Evolutionary conservation across 176 grass and related monocot genomes (phyloP).

Genomic region (barley (Hordeum vulgare)): MorexV3_pseudomolecules_assembly NC_058520.1:201496070-201496569

Average conservation of each 20-base stretch:
- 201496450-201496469: conserved; percentile 47
- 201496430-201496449: conserved; percentile 57
- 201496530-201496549: conserved; percentile 85
- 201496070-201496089: background rate
- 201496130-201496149: background rate
- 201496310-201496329: background rate
- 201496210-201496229: background rate
- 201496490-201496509: conserved; percentile 92
- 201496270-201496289: background rate
- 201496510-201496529: conserved; percentile 87
- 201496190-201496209: conserved; percentile 6
- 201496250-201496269: background rate
- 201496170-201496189: background rate
- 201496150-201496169: background rate
- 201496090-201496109: background rate
- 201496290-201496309: background rate
- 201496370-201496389: conserved; percentile 77
- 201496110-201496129: background rate
- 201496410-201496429: conserved; percentile 58
- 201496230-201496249: background rate
- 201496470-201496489: conserved; percentile 76
- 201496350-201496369: background rate
- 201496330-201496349: background rate
- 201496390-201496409: conserved; percentile 90
- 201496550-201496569: conserved; percentile 46